Evolutionary conservation across 495 filamentous ascomycete species (phyloP).

Genomic region (Haplographium delicatum): DNA sequence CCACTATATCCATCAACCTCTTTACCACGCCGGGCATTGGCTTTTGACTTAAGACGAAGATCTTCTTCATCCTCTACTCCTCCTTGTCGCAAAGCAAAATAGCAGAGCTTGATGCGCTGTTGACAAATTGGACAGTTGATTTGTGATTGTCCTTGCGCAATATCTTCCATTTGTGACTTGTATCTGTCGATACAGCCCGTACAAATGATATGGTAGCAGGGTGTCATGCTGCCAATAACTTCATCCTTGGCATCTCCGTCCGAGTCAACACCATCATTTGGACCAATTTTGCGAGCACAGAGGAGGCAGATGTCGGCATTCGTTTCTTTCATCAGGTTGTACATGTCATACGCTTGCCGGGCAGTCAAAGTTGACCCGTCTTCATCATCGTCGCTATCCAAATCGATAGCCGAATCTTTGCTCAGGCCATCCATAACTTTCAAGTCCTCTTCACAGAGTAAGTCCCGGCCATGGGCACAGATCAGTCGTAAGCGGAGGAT

Average conservation of each 20-base stretch:
- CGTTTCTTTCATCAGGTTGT: constrained; percentile 73
- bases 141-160: constrained; percentile 28
- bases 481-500: constrained; percentile 87
- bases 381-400: constrained; percentile 67
- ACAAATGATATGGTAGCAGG: constrained; percentile 82
- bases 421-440: constrained; percentile 72
- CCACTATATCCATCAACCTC: constrained; percentile 67
- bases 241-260: constrained; percentile 55
- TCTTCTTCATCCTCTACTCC: constrained; percentile 57
- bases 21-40: constrained; percentile 48
- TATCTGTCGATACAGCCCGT: constrained; percentile 58
- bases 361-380: constrained; percentile 46
- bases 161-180: constrained; percentile 33
- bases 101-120: constrained; percentile 48
- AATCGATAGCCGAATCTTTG: constrained; percentile 74
- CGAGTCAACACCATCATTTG: constrained; percentile 42
- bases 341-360: constrained; percentile 73
- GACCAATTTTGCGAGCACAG: constrained; percentile 60
- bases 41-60: constrained; percentile 32
- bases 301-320: constrained; percentile 62
- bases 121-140: constrained; percentile 64
- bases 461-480: constrained; percentile 85
- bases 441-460: constrained; percentile 77
- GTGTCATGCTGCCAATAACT: constrained; percentile 68
- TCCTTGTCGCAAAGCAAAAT: constrained; percentile 61